phyloP scores from a whole-genome alignment of 768 basidiomycete genomes.

The Mrakia hoshinonis region DNA sequence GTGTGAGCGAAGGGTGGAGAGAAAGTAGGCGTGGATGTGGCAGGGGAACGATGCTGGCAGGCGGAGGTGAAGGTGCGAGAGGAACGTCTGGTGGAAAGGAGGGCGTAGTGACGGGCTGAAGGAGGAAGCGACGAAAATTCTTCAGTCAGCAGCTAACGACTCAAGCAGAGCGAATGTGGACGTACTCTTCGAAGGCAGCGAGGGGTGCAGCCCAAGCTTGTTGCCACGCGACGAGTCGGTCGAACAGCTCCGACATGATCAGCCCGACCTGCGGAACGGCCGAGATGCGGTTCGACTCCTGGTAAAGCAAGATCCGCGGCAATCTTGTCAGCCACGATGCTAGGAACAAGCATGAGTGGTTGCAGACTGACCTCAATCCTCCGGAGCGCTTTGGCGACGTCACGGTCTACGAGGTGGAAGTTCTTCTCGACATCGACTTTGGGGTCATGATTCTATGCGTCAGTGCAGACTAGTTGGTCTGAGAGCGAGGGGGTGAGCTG shows the following conservation, averaged over 20 bases:
- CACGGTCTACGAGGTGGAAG: conserved; percentile 17
- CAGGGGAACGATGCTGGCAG: conserved; percentile 60
- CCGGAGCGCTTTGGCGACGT: conserved; percentile 1
- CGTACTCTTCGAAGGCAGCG: conserved; percentile 27
- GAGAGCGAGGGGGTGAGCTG: not conserved
- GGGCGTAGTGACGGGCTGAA: conserved; percentile 13
- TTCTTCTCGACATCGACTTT: conserved; percentile 17
- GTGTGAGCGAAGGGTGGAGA: conserved; percentile 22
- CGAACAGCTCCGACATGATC: conserved; percentile 51
- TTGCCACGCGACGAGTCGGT: conserved; percentile 62
- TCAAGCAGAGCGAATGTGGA: no score
- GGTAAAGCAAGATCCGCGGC: not conserved
- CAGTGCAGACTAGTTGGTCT: no score
- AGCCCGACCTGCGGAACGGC: conserved; percentile 49
- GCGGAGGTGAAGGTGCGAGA: conserved; percentile 62
- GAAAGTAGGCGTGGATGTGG: conserved; percentile 53
- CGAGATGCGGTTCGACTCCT: conserved; percentile 5
- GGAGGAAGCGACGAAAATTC: not conserved
- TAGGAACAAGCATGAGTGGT: no score
- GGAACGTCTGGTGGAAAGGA: conserved; percentile 47
- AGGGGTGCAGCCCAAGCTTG: conserved; percentile 51
- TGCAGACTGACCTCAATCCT: conserved; percentile 22
- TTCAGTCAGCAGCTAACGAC: not conserved
- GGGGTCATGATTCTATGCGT: no score
- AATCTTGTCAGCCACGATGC: no score